These are phyloP conservation scores for Xylaria digitata DNA, from an alignment of 2,329 filamentous ascomycete genomes.

Conservation along the genomic window DNA sequence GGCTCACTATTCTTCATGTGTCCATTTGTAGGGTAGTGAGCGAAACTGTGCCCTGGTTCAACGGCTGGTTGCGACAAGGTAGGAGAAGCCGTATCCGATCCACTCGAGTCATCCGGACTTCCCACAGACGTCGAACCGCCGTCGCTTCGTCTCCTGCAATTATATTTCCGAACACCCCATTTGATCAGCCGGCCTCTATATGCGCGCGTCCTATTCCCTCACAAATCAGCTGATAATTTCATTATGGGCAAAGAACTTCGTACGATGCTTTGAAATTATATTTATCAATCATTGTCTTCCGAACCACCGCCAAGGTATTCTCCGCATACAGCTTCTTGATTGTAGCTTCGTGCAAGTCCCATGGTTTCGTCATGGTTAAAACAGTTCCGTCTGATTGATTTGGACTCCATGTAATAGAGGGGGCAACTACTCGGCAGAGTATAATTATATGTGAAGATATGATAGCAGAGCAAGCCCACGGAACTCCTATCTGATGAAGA, in stretches of 20 bases:
- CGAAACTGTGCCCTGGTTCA: conserved; percentile 6
- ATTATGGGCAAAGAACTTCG: conserved; percentile 52
- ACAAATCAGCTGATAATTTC: conserved; percentile 19
- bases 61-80: conserved; percentile 18
- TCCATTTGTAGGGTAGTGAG: conserved; percentile 14
- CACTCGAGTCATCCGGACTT: conserved; percentile 35
- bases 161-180: conserved; percentile 62
- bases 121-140: conserved; percentile 21
- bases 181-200: conserved; percentile 61
- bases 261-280: conserved; percentile 53
- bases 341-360: conserved; percentile 42
- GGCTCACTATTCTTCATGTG: conserved; percentile 23
- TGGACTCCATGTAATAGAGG: background rate
- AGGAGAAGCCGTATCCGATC: conserved; percentile 39
- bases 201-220: conserved; percentile 53
- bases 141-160: conserved; percentile 49
- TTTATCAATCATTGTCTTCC: conserved; percentile 46
- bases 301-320: conserved; percentile 44
- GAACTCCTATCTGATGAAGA: background rate
- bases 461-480: background rate
- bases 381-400: background rate
- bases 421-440: conserved; percentile 1
- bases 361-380: conserved; percentile 44
- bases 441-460: conserved; percentile 9
- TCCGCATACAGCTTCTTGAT: conserved; percentile 45